Evolutionary conservation across 2,329 filamentous ascomycete genomes (phyloP).

Genomic region (Diaporthe capsici): DNA sequence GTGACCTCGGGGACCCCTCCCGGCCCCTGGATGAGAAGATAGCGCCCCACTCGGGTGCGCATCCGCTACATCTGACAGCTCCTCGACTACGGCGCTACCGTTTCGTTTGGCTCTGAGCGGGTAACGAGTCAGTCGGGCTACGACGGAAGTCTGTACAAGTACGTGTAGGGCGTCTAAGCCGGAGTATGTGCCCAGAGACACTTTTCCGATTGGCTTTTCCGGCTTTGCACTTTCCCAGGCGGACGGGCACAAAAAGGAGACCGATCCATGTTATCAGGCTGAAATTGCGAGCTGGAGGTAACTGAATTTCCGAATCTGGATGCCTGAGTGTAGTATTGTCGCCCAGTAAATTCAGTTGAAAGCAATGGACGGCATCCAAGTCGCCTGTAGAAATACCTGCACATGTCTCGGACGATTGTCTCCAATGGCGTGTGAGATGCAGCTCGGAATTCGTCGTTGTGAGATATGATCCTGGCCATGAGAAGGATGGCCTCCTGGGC

Average conservation of each 20-base stretch:
- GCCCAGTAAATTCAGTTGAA: neutral
- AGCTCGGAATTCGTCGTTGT: neutral
- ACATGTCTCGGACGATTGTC: too few relatives aligned
- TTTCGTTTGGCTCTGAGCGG: slow-evolving; percentile 22
- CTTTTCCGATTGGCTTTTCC: slow-evolving; percentile 3
- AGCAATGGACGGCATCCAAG: neutral
- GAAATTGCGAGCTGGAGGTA: slow-evolving; percentile 11
- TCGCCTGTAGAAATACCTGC: neutral
- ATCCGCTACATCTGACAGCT: slow-evolving; percentile 33
- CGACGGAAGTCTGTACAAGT: neutral
- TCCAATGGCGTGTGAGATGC: neutral
- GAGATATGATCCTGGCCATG: neutral
- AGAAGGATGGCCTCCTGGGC: neutral
- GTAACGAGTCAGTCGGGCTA: slow-evolving; percentile 13
- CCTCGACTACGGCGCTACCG: slow-evolving; percentile 1
- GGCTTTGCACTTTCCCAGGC: neutral
- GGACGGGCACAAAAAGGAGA: neutral
- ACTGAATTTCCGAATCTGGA: neutral
- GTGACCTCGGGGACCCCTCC: slow-evolving; percentile 15
- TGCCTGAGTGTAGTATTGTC: neutral
- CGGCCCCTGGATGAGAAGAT: slow-evolving; percentile 7
- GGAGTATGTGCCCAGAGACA: neutral
- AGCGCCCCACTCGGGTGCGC: slow-evolving; percentile 25
- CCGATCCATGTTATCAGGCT: neutral
- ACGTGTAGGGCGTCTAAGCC: neutral